Evolutionary conservation across 768 basidiomycete genomes (phyloP).

Genomic region (Grammothele lineata): DNA sequence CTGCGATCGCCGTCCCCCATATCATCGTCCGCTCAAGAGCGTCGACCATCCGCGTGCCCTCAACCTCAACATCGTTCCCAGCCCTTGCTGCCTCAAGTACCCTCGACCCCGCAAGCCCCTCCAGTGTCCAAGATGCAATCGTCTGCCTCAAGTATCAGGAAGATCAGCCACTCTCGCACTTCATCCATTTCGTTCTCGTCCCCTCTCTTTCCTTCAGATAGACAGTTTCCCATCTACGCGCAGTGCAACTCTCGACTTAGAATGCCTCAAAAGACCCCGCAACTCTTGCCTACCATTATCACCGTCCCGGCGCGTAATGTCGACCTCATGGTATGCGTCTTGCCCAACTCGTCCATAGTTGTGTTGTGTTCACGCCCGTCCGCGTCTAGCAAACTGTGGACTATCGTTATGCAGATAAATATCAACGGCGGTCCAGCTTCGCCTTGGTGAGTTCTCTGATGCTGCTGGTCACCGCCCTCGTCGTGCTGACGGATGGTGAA

Average conservation of each 20-base stretch:
- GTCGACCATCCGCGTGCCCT: background rate
- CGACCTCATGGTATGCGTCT: slow-evolving; percentile 13
- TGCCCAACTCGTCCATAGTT: background rate
- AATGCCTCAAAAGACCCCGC: background rate
- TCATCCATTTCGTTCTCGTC: slow-evolving; percentile 4
- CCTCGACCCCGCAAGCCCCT: background rate
- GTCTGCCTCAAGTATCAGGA: background rate
- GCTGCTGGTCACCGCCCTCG: background rate
- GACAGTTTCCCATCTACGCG: slow-evolving; percentile 15
- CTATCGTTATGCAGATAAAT: slow-evolving; percentile 7
- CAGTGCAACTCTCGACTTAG: slow-evolving; percentile 12
- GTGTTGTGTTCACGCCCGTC: too few species aligned
- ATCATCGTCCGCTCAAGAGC: background rate
- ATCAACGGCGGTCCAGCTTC: slow-evolving; percentile 14
- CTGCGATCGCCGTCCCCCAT: background rate
- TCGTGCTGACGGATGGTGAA: background rate
- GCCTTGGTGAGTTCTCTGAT: slow-evolving; percentile 11
- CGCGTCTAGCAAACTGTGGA: slow-evolving; percentile 14
- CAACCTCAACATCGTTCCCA: background rate
- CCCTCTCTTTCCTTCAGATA: slow-evolving; percentile 9
- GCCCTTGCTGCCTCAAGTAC: background rate
- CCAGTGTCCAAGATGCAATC: slow-evolving; percentile 3
- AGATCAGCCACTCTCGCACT: background rate
- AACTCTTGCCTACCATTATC: background rate
- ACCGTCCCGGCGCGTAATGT: background rate